These are phyloP conservation scores for Leccinellum luteum DNA, from an alignment of 768 basidiomycete species.

Conservation along the genomic window DNA sequence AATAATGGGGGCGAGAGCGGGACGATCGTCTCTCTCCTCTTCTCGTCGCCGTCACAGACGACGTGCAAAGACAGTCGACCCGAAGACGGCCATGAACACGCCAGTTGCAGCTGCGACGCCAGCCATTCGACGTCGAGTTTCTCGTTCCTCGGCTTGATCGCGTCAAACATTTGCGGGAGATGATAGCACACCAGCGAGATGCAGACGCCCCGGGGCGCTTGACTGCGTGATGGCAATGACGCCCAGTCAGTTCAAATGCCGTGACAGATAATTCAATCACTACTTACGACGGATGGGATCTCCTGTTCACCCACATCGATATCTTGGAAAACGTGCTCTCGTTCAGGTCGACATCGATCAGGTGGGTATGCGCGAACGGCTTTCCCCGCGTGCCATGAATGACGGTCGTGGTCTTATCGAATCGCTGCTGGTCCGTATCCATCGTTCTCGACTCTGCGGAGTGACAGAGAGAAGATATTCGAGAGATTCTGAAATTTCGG, in stretches of 20 bases:
- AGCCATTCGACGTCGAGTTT: constrained; percentile 17
- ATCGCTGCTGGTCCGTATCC: constrained; percentile 3
- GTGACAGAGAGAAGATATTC: background rate
- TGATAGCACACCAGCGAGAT: constrained; percentile 47
- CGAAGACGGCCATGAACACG: constrained; percentile 44
- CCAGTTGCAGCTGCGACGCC: constrained; percentile 24
- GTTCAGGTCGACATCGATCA: constrained; percentile 29
- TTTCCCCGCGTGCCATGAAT: constrained; percentile 19
- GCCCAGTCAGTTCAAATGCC: background rate
- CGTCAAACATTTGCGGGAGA: constrained; percentile 23
- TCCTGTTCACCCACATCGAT: constrained; percentile 39
- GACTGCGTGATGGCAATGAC: constrained; percentile 19
- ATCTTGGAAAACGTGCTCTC: constrained; percentile 28
- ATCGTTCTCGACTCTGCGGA: background rate
- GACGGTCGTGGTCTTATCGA: constrained; percentile 18
- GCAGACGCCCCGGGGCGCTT: constrained; percentile 38
- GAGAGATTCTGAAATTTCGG: constrained; percentile 16
- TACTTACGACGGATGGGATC: constrained; percentile 30
- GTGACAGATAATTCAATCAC: background rate
- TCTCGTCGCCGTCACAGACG: background rate
- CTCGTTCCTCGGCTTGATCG: constrained; percentile 11
- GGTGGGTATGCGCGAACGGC: constrained; percentile 18
- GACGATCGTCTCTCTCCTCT: constrained; percentile 9
- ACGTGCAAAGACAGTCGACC: constrained; percentile 20
- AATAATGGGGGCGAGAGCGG: constrained; percentile 31